A percentile compares a stretch with the other conserved stretches of the same genome.
Evolutionary conservation across 1,139 yeast species (phyloP).

Genomic region (Kluyveromyces sp.): DNA sequence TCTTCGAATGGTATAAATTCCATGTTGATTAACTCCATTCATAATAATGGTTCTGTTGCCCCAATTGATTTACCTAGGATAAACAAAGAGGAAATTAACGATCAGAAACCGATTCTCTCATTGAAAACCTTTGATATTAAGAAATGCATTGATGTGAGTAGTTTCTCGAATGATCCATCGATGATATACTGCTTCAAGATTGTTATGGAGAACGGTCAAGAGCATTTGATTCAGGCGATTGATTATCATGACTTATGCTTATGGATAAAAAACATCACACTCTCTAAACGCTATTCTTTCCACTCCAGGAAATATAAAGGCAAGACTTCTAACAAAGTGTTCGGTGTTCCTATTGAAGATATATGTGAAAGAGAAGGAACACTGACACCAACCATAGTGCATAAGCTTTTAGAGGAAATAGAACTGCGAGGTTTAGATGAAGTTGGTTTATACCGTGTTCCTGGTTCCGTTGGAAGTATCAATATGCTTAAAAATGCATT

Average conservation of each 20-base stretch:
- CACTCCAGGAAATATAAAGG: conserved; percentile 34
- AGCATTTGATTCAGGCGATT: conserved; percentile 62
- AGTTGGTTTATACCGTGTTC: conserved; percentile 86
- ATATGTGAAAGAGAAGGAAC: conserved; percentile 67
- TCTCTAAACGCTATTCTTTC: conserved; percentile 38
- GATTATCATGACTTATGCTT: conserved; percentile 59
- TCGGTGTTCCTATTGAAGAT: conserved; percentile 81
- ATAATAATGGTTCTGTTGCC: conserved; percentile 38
- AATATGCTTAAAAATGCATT: conserved; percentile 61
- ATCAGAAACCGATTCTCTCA: conserved; percentile 46
- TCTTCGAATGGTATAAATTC: conserved; percentile 30
- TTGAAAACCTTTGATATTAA: conserved; percentile 53
- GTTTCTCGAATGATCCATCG: conserved; percentile 28
- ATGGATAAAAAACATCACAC: conserved; percentile 52
- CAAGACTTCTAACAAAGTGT: conserved; percentile 43
- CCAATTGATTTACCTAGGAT: conserved; percentile 56
- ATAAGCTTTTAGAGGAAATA: conserved; percentile 58
- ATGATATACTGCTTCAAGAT: conserved; percentile 47
- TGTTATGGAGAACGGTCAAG: conserved; percentile 46
- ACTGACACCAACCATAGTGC: conserved; percentile 57
- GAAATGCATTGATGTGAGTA: conserved; percentile 32
- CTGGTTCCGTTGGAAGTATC: conserved; percentile 80
- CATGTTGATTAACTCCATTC: conserved; percentile 18
- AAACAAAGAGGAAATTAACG: conserved; percentile 36
- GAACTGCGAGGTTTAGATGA: conserved; percentile 82